A percentile compares a stretch with the other conserved stretches of the same genome.
These are phyloP conservation scores for Plantago elongata DNA, from an alignment of 257 asterid genomes.

Conservation along the genomic window DNA sequence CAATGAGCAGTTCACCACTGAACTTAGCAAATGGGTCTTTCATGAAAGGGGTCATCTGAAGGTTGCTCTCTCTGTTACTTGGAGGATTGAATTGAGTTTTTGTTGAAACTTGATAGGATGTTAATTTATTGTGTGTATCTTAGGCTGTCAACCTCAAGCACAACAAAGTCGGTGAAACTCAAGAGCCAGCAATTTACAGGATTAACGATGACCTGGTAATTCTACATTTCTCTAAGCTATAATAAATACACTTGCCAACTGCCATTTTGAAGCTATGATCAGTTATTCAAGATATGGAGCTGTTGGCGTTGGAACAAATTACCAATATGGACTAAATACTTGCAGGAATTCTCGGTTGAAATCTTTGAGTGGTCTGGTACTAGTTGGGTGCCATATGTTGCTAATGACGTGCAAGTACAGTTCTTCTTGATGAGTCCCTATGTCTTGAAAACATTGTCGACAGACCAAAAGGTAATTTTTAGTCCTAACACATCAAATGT, in stretches of 20 bases:
- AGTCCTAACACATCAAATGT: not conserved
- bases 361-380: slow-evolving; percentile 73
- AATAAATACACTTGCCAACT: not conserved
- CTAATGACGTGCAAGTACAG: slow-evolving; percentile 80
- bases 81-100: slow-evolving; percentile 7
- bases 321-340: slow-evolving; percentile 5
- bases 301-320: not conserved
- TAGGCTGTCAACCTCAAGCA: slow-evolving; percentile 72
- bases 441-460: slow-evolving; percentile 75
- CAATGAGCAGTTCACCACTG: slow-evolving; percentile 67
- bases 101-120: not conserved
- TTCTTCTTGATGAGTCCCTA: slow-evolving; percentile 95
- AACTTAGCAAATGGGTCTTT: slow-evolving; percentile 86
- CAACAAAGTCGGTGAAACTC: slow-evolving; percentile 65
- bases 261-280: not conserved
- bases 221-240: not conserved
- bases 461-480: slow-evolving; percentile 55
- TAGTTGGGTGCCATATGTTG: slow-evolving; percentile 76
- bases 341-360: slow-evolving; percentile 71
- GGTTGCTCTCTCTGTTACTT: slow-evolving; percentile 28
- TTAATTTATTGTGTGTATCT: slow-evolving; percentile 16
- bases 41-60: slow-evolving; percentile 87
- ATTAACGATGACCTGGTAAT: slow-evolving; percentile 74
- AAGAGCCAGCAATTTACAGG: slow-evolving; percentile 74
- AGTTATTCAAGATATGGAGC: not conserved